A percentile compares a stretch with the other conserved stretches of the same genome.
Conservation (phyloP, 495 filamentous ascomycete genomes). For the Trichoderma virens region DNA sequence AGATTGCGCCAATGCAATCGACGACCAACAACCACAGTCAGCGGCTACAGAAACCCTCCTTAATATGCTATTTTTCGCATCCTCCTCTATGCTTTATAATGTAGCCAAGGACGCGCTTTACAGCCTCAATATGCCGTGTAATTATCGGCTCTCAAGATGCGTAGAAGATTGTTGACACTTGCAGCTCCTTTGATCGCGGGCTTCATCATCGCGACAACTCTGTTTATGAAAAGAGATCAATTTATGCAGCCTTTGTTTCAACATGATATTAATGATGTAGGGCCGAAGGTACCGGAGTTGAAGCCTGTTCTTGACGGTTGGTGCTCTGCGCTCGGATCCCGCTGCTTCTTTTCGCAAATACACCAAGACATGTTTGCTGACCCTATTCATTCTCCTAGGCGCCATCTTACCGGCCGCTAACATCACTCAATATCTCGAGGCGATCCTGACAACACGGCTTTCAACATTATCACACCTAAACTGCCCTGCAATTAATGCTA, state of each 20-base stretch:
- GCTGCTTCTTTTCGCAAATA: not conserved
- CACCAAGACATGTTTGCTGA: not conserved
- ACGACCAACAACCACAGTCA: not conserved
- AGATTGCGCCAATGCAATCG: not conserved
- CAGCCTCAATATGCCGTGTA: not conserved
- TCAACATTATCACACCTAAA: not conserved
- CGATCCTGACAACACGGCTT: not conserved
- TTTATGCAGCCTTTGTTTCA: not conserved
- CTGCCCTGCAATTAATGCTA: not conserved
- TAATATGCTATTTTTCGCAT: not conserved
- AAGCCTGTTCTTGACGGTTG: not conserved
- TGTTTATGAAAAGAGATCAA: not conserved
- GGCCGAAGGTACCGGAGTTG: not conserved
- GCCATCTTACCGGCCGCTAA: constrained; percentile 4
- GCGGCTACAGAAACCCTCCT: not conserved
- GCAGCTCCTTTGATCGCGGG: not conserved
- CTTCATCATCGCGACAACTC: not conserved
- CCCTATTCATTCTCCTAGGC: not conserved
- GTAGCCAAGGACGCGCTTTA: not conserved
- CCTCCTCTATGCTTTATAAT: not conserved
- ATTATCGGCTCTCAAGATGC: not conserved
- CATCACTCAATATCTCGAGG: constrained; percentile 5
- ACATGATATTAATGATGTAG: not conserved
- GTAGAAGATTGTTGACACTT: not conserved
- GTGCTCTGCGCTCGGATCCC: not conserved